Evolutionary conservation across 2,329 filamentous ascomycete genomes (phyloP).

Genomic region (Trichoderma semiorbis): DNA sequence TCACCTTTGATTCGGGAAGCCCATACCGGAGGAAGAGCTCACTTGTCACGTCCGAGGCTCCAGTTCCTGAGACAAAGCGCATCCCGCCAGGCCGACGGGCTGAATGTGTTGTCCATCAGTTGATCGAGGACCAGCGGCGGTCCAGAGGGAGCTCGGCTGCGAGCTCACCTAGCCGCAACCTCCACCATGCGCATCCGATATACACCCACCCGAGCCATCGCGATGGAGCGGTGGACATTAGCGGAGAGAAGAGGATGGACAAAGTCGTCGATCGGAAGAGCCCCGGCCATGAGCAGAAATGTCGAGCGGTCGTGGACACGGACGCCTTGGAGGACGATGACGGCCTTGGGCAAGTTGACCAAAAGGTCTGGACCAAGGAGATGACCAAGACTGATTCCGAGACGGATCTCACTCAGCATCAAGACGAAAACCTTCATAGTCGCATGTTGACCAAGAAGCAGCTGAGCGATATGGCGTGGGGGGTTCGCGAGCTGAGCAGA

Average conservation of each 20-base stretch:
- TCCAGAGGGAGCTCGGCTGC: conserved; percentile 27
- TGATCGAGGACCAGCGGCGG: conserved; percentile 55
- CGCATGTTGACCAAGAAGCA: conserved; percentile 93
- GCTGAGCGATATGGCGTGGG: conserved; percentile 94
- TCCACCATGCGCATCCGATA: conserved; percentile 30
- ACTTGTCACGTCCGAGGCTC: conserved; percentile 51
- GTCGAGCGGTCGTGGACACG: conserved; percentile 36
- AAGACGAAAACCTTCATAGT: conserved; percentile 45
- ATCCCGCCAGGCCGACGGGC: conserved; percentile 35
- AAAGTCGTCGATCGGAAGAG: conserved; percentile 25
- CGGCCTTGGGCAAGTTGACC: conserved; percentile 52
- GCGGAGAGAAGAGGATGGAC: conserved; percentile 22
- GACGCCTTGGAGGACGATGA: conserved; percentile 38
- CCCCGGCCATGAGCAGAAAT: conserved; percentile 19
- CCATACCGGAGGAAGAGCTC: conserved; percentile 65
- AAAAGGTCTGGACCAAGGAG: conserved; percentile 51
- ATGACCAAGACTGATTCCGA: conserved; percentile 44
- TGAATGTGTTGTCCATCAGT: conserved; percentile 63
- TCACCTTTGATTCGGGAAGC: conserved; percentile 60
- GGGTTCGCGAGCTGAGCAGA: conserved; percentile 85
- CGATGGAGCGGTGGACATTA: conserved; percentile 20
- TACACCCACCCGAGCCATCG: conserved; percentile 24
- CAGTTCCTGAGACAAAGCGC: conserved; percentile 31
- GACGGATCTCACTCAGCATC: conserved; percentile 32
- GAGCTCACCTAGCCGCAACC: conserved; percentile 24